Percentiles rank a stretch among this genome's conserved stretches.
Evolutionary conservation across 192 early-diverging fungal species (phyloP).

Genomic region (Fimicolochytrium jonesii): DNA sequence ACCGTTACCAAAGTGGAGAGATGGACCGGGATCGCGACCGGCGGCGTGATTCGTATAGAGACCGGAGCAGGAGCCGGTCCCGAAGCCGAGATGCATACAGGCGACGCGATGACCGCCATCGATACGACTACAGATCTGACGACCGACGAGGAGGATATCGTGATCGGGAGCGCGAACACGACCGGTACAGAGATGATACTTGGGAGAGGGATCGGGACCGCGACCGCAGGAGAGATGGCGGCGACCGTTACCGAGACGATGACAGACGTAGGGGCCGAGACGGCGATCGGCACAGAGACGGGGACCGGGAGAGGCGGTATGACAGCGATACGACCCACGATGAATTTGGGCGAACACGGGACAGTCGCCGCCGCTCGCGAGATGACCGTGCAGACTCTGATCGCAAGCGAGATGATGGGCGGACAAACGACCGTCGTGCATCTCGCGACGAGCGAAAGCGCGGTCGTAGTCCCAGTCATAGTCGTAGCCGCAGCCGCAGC

Average conservation of each 20-base stretch:
- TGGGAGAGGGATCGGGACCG: constrained; percentile 19
- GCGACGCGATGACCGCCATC: constrained; percentile 3
- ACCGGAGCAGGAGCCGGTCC: constrained; percentile 1
- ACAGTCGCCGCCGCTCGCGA: neutral
- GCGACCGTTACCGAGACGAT: neutral
- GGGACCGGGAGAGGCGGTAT: neutral
- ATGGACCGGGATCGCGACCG: constrained; percentile 9
- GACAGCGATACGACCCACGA: neutral
- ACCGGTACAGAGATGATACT: constrained; percentile 1
- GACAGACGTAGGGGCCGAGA: neutral
- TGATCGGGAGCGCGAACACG: too few species aligned
- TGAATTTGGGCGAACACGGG: neutral
- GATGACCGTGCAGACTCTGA: neutral
- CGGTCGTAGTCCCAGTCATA: neutral
- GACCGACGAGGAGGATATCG: too few species aligned
- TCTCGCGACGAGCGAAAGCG: neutral
- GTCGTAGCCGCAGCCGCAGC: neutral
- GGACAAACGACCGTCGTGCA: neutral
- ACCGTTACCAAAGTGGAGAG: constrained; percentile 18
- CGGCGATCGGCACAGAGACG: neutral
- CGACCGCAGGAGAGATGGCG: constrained; percentile 6
- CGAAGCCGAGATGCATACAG: neutral
- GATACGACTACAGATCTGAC: too few species aligned
- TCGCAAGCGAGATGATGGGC: neutral
- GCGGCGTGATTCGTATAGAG: constrained; percentile 20